Base-by-base conservation (phyloP, 352 stramenopile genomes). In the Phytophthora rubi region DNA sequence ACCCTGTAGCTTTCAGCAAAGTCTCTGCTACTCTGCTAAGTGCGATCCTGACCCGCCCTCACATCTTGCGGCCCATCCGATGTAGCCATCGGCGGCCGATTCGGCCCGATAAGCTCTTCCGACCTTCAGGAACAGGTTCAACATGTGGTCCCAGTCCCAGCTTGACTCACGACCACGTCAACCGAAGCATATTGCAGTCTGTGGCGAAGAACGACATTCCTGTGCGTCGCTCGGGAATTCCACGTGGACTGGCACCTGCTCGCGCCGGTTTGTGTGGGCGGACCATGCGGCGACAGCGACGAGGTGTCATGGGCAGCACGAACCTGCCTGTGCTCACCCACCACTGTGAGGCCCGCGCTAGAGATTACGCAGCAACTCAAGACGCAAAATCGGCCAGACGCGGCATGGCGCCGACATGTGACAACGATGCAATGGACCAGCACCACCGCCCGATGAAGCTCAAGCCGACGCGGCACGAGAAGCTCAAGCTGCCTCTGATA, bases 261-360 rank as follows among this genome's bases (percentile, higher is more conserved):
- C 60, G 44, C 51, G 16, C 16, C 37, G 26, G 45, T 49, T 59
- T 68, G 45, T 44, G 45, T 8, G 42, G 53, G 37, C 26, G 47
- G 55, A 64, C 47, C 69, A 78, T 74, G 71, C 44, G 32, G 26
- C 75, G 73, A 26, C 63, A 77, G 54, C 76, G 73, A 26, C 61
- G 67, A 51, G 77, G 70, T 35, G 51, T 75, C 35, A 16, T 80
- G 21, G 73, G 67, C 18, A 72, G 58, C 61, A 84, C 74, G 3
- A 84, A 84, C 47, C 67, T 84, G 54, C 54, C 58, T n/a, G 53
- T 62, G 48, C 53, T 69, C 48, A 73, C 48, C 56, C 70, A 68
- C 49, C 65, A 65, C 47, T 75, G 69, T 60, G 69, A 65, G 54
- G 69, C 44, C 8, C 62, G 18, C 21, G 15, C 26, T n/a, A 44